Percentiles rank a stretch among this genome's conserved stretches.
These are phyloP conservation scores for Artemisia tridentata DNA, from an alignment of 129 eudicot species.

Conservation along the genomic window DNA sequence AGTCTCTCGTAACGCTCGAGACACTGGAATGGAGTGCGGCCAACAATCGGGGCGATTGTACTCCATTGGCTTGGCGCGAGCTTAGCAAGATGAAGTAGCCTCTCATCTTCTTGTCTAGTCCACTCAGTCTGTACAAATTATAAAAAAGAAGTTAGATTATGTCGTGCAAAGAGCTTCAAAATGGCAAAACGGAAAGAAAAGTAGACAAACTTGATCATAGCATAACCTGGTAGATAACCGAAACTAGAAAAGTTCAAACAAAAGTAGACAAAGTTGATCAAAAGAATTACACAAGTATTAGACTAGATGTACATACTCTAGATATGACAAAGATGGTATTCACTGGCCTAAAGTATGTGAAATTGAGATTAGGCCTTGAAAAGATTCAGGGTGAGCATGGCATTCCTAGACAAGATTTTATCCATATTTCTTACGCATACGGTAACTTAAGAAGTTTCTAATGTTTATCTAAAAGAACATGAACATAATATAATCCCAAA, in stretches of 20 bases:
- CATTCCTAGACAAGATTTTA: conserved; percentile 7
- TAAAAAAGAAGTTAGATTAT: background rate
- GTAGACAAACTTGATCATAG: no score
- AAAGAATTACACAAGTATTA: no score
- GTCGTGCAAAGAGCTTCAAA: no score
- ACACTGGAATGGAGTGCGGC: conserved; percentile 97
- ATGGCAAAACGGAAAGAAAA: no score
- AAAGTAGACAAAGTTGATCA: no score
- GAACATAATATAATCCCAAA: no score
- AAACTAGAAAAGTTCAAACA: no score
- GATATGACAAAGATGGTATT: no score
- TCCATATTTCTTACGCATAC: background rate
- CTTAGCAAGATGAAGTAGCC: conserved; percentile 88
- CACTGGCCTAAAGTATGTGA: background rate
- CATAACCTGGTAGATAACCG: no score
- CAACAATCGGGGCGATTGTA: conserved; percentile 95
- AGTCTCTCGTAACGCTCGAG: conserved; percentile 93
- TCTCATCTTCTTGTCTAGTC: conserved; percentile 98
- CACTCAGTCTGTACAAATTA: conserved; percentile 69
- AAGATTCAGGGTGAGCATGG: background rate
- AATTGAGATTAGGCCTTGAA: no score
- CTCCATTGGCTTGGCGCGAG: conserved; percentile 99
- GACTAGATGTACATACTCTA: no score
- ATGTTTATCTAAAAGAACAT: background rate
- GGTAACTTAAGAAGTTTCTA: background rate